Evolutionary conservation across 768 basidiomycete species (phyloP).

Genomic region (Collybia nuda): DNA sequence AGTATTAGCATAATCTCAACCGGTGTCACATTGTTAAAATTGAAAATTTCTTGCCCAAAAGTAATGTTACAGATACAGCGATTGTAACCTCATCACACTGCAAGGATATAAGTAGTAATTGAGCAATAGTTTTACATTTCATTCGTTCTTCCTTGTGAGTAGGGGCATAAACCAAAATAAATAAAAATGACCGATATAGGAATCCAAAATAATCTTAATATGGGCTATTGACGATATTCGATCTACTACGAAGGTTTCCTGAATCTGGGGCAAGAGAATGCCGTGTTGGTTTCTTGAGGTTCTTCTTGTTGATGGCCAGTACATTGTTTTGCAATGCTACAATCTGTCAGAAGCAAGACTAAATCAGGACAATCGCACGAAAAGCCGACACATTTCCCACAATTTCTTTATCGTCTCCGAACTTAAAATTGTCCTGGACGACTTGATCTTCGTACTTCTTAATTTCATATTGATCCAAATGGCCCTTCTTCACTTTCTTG

Average conservation of each 20-base stretch:
- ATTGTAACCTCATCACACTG: conserved; percentile 7
- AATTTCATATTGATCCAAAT: conserved; percentile 91
- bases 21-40: not conserved
- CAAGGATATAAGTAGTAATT: conserved; percentile 3
- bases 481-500: conserved; percentile 90
- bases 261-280: conserved; percentile 57
- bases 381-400: conserved; percentile 43
- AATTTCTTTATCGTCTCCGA: conserved; percentile 96
- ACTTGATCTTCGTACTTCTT: conserved; percentile 94
- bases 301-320: conserved; percentile 91
- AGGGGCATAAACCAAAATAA: not conserved
- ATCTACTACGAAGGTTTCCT: conserved; percentile 43
- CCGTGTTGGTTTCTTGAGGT: conserved; percentile 79
- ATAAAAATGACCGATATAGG: conserved; percentile 4
- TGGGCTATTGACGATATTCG: conserved; percentile 69
- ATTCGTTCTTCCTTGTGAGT: conserved; percentile 3
- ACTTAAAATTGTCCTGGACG: conserved; percentile 97
- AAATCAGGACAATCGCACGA: conserved; percentile 1
- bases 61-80: conserved; percentile 4
- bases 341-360: conserved; percentile 51
- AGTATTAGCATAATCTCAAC: not conserved
- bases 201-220: conserved; percentile 33
- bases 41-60: not conserved
- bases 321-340: conserved; percentile 96
- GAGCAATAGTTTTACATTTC: conserved; percentile 11